Evolutionary conservation across 2,329 filamentous ascomycete species (phyloP).

Genomic region (Saccharata proteae): DNA sequence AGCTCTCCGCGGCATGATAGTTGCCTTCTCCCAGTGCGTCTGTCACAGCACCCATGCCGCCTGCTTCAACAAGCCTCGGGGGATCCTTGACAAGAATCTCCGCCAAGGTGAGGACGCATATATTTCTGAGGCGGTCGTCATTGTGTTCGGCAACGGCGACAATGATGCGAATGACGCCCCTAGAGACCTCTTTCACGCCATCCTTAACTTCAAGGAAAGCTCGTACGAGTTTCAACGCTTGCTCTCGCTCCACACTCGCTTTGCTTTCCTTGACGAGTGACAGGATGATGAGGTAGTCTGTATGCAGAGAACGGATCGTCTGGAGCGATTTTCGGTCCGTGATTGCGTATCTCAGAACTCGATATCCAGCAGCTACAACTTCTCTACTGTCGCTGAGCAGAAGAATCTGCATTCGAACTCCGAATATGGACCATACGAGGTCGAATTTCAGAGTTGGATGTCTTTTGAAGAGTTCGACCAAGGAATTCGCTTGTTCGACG

Average conservation of each 20-base stretch:
- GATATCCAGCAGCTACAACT: conserved; percentile 87
- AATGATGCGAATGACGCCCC: conserved; percentile 76
- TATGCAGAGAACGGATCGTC: conserved; percentile 77
- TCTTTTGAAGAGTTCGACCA: conserved; percentile 93
- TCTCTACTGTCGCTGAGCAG: conserved; percentile 90
- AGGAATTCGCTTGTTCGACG: conserved; percentile 76
- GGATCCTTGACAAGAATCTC: conserved; percentile 86
- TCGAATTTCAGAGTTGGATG: conserved; percentile 94
- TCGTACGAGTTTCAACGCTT: conserved; percentile 90
- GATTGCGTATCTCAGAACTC: conserved; percentile 87
- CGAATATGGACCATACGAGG: conserved; percentile 90
- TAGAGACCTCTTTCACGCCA: conserved; percentile 75
- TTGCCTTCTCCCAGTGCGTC: conserved; percentile 82
- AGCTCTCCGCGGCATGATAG: conserved; percentile 83
- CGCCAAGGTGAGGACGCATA: conserved; percentile 83
- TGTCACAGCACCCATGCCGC: conserved; percentile 77
- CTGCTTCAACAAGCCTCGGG: conserved; percentile 64
- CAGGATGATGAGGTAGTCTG: conserved; percentile 81
- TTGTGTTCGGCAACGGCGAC: conserved; percentile 80
- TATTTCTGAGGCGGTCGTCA: conserved; percentile 75
- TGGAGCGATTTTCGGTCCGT: conserved; percentile 82
- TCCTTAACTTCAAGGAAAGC: conserved; percentile 94
- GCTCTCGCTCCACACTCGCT: conserved; percentile 91
- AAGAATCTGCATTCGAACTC: conserved; percentile 87
- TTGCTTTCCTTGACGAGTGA: conserved; percentile 94